A percentile compares a stretch with the other conserved stretches of the same genome.
phyloP scores from a whole-genome alignment of 768 basidiomycete species.

The Lentinula raphanica region DNA sequence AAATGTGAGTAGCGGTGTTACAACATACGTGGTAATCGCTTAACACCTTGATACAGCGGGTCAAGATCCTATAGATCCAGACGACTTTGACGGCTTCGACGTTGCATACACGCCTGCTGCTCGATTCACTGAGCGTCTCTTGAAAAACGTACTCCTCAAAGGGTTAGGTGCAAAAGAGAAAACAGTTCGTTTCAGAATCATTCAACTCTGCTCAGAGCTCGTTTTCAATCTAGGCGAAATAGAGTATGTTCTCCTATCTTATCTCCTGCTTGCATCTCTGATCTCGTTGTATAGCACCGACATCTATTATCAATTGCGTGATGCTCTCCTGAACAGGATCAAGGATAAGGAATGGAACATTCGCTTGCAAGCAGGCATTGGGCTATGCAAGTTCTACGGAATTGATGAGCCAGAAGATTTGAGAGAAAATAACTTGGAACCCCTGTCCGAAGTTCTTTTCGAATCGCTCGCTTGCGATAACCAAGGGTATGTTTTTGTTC shows the following conservation, averaged over 20 bases:
- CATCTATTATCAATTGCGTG: conserved; percentile 57
- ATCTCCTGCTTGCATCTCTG: too few relatives aligned
- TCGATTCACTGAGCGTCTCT: conserved; percentile 60
- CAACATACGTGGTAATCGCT: neutral
- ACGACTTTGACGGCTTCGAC: conserved; percentile 37
- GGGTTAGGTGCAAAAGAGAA: conserved; percentile 89
- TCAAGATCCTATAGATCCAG: conserved; percentile 33
- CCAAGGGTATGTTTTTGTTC: conserved; percentile 53
- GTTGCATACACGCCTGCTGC: conserved; percentile 62
- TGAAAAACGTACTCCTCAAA: conserved; percentile 64
- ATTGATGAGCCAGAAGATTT: conserved; percentile 60
- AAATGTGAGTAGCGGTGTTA: conserved; percentile 47
- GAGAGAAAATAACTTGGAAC: conserved; percentile 38
- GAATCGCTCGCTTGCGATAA: conserved; percentile 68
- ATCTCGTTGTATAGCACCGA: conserved; percentile 56
- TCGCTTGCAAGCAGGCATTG: conserved; percentile 74
- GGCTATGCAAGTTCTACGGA: conserved; percentile 70
- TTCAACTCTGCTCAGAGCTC: conserved; percentile 75
- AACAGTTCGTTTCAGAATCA: conserved; percentile 71
- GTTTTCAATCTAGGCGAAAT: conserved; percentile 77
- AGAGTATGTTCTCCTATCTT: conserved; percentile 53
- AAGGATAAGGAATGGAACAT: conserved; percentile 75
- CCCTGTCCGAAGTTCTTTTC: conserved; percentile 56
- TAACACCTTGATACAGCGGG: conserved; percentile 22
- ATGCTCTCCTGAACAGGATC: conserved; percentile 63